Evolutionary conservation across 768 basidiomycete species (phyloP).

Genomic region (Galerina sulciceps): DNA sequence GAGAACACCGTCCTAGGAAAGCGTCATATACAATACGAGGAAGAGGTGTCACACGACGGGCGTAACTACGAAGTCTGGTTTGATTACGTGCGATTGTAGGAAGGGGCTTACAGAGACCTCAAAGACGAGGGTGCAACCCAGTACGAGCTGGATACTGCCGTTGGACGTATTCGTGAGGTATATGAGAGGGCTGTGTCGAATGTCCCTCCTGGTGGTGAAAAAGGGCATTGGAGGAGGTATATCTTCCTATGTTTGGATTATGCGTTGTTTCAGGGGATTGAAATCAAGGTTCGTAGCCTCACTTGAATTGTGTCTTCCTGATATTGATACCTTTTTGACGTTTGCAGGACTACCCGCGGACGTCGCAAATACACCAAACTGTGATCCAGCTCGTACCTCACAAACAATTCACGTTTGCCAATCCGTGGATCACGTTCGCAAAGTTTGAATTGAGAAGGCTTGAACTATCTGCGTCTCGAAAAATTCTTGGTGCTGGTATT

Average conservation of each 20-base stretch:
- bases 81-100: constrained; percentile 92
- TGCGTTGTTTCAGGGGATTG: constrained; percentile 95
- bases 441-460: constrained; percentile 89
- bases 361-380: constrained; percentile 92
- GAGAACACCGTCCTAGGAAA: constrained; percentile 96
- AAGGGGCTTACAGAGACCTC: constrained; percentile 79
- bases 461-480: constrained; percentile 83
- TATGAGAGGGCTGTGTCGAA: constrained; percentile 96
- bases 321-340: neutral
- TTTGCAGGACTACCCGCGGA: constrained; percentile 76
- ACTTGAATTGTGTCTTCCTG: neutral
- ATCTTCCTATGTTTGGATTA: constrained; percentile 95
- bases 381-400: constrained; percentile 90
- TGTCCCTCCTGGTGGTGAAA: constrained; percentile 92
- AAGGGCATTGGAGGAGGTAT: constrained; percentile 89
- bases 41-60: constrained; percentile 89
- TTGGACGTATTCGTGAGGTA: constrained; percentile 81
- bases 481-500: constrained; percentile 86
- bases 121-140: constrained; percentile 74
- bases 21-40: constrained; percentile 98
- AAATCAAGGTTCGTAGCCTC: constrained; percentile 70
- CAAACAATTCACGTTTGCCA: constrained; percentile 96
- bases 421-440: constrained; percentile 92
- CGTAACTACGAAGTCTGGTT: constrained; percentile 99
- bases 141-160: constrained; percentile 68